Base-by-base conservation (phyloP, 495 filamentous ascomycete genomes). In the Beverwykella pulmonaria region DNA sequence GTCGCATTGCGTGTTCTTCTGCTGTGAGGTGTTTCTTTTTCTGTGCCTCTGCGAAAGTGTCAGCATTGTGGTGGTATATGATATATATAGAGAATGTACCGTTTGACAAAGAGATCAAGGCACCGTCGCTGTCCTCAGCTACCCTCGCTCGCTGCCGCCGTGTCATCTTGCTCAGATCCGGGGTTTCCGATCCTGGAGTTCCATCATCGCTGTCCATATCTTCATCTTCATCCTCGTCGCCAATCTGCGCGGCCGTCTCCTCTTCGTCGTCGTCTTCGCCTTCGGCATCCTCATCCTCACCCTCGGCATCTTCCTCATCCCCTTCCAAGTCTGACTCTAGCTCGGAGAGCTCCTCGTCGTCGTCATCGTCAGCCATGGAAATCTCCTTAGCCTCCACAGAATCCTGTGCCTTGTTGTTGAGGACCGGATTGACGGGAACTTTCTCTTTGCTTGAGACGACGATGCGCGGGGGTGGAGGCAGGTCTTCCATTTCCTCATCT, bases 1-100 rank as follows among this genome's bases (percentile, higher is more conserved):
- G 85, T 19, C 96, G 87, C 90, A 98, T 96, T 34, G 91, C 91
- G 61, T 95, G 87, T 73, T 98, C 95, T 73, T 98, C 94, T 0
- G 92, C 93, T 0, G 93, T 97, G 44, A 98, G 77, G 71, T 89
- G 85, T 73, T 96, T 96, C 79, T 97, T 97, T 59, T 89, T 90
- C 81, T 95, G 92, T 23, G 93, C 91, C 78, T 96, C 92, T 93
- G 78, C 59, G 53, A 22, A 25, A 19, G 15, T 59, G 50, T 64
- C 7, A 60, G 53, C 29, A 32, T 39, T 15, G 41, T 30, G 15
- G 17, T 17, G 47, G 17, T 4, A 29, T 19, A n/a, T 22, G 36
- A 14, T 48, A n/a, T 2, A 17, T 20, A 57, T 7, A 10, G 2
- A 57, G 50, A 41, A 65, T 79, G 67, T 80, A 87, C 87, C 87